A percentile compares a stretch with the other conserved stretches of the same genome.
phyloP scores from a whole-genome alignment of 805 yeast species.

The Pichia membranifaciens region DNA sequence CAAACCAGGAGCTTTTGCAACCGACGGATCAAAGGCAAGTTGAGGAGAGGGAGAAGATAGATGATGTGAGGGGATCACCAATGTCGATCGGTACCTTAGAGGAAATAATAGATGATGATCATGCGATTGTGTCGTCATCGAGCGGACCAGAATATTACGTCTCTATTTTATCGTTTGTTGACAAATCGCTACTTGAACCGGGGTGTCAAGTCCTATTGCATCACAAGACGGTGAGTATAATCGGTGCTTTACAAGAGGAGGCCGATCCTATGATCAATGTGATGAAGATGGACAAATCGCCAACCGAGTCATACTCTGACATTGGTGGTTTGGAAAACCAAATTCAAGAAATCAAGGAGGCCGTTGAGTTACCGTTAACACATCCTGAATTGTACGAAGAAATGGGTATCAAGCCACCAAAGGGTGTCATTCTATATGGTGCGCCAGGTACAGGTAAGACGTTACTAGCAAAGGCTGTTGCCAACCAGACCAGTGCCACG shows the following conservation, averaged over 20 bases:
- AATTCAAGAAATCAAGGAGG: conserved; percentile 96
- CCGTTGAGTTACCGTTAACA: conserved; percentile 91
- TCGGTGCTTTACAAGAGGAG: conserved; percentile 98
- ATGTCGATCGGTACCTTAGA: conserved; percentile 95
- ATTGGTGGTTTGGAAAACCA: conserved; percentile 95
- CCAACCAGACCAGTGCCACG: conserved; percentile 95
- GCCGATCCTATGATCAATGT: conserved; percentile 97
- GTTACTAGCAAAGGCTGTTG: conserved; percentile 92
- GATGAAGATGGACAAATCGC: conserved; percentile 97
- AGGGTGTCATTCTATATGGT: conserved; percentile 94
- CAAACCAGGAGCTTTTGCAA: conserved; percentile 88
- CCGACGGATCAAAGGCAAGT: conserved; percentile 96
- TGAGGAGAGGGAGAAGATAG: conserved; percentile 92
- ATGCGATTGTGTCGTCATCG: conserved; percentile 92
- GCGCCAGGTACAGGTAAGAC: conserved; percentile 99
- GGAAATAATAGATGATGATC: conserved; percentile 97
- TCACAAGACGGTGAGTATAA: conserved; percentile 91
- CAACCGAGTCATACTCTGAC: conserved; percentile 93
- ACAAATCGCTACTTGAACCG: conserved; percentile 91
- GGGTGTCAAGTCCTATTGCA: conserved; percentile 94
- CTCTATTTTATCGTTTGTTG: conserved; percentile 91
- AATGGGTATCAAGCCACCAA: conserved; percentile 98
- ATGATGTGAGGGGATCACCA: conserved; percentile 93
- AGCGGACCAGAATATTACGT: conserved; percentile 98
- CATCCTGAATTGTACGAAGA: conserved; percentile 97